Evolutionary conservation across 306 rosid species (phyloP), one percentile per base, ranked within the genome.

Genomic region (Cyclanthera cordifolia): DNA sequence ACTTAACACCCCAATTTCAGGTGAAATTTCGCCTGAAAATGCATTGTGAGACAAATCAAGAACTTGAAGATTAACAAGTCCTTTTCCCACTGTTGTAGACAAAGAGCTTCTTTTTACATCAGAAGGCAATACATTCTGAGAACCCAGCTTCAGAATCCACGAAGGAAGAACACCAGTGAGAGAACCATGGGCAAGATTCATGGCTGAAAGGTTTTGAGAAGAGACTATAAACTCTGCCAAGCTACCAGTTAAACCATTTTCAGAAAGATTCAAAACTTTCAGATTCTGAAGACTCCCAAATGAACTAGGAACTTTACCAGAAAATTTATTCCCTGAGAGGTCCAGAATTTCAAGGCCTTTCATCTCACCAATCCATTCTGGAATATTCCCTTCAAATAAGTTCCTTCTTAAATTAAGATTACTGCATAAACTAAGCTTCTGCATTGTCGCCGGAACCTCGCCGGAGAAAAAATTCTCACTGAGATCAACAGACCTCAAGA

Each of bases 401-500:
- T 94, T 94, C 43, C 76, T 78, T 24, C 77, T 70, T 76, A 94
- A 69, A 77, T 78, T 84, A 13, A 90, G 79, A 75, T 70, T 80
- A 72, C 65, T 72, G 79, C 97, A 90, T 76, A 94, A 69, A 11
- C 82, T 51, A 51, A 94, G 88, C 4, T 72, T 76, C 85, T 76
- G 82, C 82, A 94, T 74, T 74, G 83, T 85, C 66, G 66, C 86
- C 4, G 99, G 99, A 4, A 94, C 53, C 34, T 57, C 52, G 6
- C 97, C 95, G 21, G 85, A 79, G 70, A 94, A 73, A 12, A 82
- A 83, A 81, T 94, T 94, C 58, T 82, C 90, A 58, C 97, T 76
- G 5, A 94, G 80, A 82, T 94, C 97, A 79, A 94, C 53, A 54
- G 86, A 88, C 84, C 96, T 85, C 85, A 90, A 79, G 73, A 90